phyloP scores from a whole-genome alignment of 129 eudicot genomes.

The Lactuca sativa region DNA sequence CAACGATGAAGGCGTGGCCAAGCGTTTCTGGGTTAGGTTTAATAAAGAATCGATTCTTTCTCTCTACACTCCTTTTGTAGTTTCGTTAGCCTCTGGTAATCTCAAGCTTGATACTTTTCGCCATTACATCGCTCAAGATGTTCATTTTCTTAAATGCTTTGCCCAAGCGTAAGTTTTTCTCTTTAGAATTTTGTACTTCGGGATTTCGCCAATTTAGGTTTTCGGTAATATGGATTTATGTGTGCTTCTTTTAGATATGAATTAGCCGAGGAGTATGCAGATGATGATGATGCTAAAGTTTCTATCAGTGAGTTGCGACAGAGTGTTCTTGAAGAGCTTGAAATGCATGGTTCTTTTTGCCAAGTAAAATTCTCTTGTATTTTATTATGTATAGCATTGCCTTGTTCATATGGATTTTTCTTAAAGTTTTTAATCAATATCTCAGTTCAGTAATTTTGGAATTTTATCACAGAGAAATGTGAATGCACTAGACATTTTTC shows the following conservation, averaged over 20 bases:
- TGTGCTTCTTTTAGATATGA: slow-evolving; percentile 51
- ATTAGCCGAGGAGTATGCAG: slow-evolving; percentile 77
- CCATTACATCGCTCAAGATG: slow-evolving; percentile 81
- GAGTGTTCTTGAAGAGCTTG: slow-evolving; percentile 64
- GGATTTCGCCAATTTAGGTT: neutral
- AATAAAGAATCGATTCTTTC: slow-evolving; percentile 28
- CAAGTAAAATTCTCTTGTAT: slow-evolving; percentile 40
- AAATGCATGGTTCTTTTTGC: slow-evolving; percentile 71
- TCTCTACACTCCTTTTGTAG: slow-evolving; percentile 40
- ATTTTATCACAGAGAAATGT: too few relatives aligned
- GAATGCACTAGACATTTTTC: too few relatives aligned
- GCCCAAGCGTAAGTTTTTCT: slow-evolving; percentile 63
- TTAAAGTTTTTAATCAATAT: too few relatives aligned
- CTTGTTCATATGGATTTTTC: neutral
- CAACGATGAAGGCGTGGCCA: slow-evolving; percentile 22
- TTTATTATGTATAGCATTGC: neutral
- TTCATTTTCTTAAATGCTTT: slow-evolving; percentile 70
- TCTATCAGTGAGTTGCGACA: slow-evolving; percentile 54
- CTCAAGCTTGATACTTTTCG: slow-evolving; percentile 60
- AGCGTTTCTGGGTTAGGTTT: slow-evolving; percentile 29
- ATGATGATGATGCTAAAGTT: slow-evolving; percentile 80
- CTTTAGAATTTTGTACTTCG: neutral
- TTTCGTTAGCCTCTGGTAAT: slow-evolving; percentile 45
- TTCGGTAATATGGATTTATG: neutral
- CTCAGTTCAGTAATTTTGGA: too few relatives aligned